Evolutionary conservation across 352 stramenopile species (phyloP).

Genomic region (Globisporangium mamillatum): DNA sequence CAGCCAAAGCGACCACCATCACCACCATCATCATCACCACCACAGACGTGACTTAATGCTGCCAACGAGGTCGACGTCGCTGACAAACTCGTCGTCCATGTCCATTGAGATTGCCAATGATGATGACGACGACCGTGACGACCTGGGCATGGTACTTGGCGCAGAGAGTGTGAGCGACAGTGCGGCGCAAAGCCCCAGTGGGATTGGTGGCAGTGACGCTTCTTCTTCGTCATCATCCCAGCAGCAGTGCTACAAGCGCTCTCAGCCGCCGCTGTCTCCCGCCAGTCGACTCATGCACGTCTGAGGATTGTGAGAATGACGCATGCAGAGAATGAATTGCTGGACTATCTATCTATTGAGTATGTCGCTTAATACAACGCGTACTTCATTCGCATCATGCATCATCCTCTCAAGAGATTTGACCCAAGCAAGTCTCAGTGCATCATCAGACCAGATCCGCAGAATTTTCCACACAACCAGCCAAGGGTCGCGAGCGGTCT

Average conservation of each 20-base stretch:
- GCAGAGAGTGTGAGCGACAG: conserved; percentile 3
- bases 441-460: background rate
- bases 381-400: background rate
- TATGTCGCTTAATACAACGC: too few species aligned
- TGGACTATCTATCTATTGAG: too few species aligned
- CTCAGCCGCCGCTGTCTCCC: conserved; percentile 36
- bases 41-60: conserved; percentile 7
- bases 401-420: background rate
- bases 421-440: background rate
- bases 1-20: conserved; percentile 3
- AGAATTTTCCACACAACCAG: background rate
- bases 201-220: conserved; percentile 13
- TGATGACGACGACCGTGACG: background rate
- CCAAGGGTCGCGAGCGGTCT: background rate
- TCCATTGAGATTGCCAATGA: conserved; percentile 4
- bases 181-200: conserved; percentile 29
- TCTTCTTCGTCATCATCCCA: conserved; percentile 16
- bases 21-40: background rate
- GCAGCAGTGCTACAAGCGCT: conserved; percentile 53
- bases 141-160: background rate
- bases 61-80: conserved; percentile 8
- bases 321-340: too few species aligned
- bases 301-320: conserved; percentile 2
- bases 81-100: conserved; percentile 18
- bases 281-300: conserved; percentile 32